Evolutionary conservation across 768 basidiomycete species (phyloP), one percentile per base, ranked within the genome.

Genomic region (Clitopilus hobsonii): DNA sequence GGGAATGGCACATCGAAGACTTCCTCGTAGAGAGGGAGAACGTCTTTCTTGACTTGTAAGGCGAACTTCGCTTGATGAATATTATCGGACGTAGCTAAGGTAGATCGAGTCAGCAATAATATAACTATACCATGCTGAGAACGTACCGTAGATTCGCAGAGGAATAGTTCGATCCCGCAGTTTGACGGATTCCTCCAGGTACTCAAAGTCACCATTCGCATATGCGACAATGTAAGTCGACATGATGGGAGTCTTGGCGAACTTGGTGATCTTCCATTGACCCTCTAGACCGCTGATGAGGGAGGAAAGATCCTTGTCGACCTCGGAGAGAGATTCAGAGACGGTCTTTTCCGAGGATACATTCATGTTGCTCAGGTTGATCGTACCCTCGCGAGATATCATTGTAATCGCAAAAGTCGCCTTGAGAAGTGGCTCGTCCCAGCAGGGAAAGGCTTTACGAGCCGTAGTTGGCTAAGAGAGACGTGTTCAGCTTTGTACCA

Each of bases 1-100:
- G 95, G 93, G 67, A 88, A 98, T 56, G 88, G 89, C 60, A 98
- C 86, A 60, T 95, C 86, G 65, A 98, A 98, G 53, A 96, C 80
- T 66, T 88, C 77, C 70, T 98, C 95, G 68, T 95, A 98, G 18
- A 94, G 67, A 13, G 94, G 94, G 13, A 97, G 72, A 8, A 91
- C 89, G 25, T 76, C 78, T 5, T 79, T 81, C 69, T 90, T 96
- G 61, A 96, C 85, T 60, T 95, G 92, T 38, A 98, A 84, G 11
- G 90, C 89, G 63, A 93, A 93, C 59, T 88, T 80, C 4, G 88
- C 88, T 65, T 94, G 93, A 60, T 85, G 77, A 61, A 97, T 91
- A 58, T 85, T 73, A 64, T 97, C 88, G 55, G 83, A 73, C 6
- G 93, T 96, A 6, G 88, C 89, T 91, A 10, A 10, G 13, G 10